Evolutionary conservation across 208 protist species (phyloP).

Genomic region (Wallacemonas sp.): DNA sequence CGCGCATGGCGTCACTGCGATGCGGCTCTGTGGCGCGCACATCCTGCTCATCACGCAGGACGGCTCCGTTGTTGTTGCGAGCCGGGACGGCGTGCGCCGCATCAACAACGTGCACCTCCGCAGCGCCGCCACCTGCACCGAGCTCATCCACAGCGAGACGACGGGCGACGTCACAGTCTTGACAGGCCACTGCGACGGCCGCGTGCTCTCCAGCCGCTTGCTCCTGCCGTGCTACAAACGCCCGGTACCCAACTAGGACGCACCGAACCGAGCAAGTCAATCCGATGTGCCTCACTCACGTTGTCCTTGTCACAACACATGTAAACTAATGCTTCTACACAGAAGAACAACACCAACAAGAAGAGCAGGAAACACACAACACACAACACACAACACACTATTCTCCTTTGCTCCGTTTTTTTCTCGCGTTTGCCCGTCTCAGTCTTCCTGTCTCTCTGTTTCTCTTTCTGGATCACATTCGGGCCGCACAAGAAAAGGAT

Average conservation of each 20-base stretch:
- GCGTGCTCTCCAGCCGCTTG: conserved; percentile 25
- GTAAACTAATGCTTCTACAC: no score
- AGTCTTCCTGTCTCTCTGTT: no score
- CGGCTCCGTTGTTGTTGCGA: conserved; percentile 12
- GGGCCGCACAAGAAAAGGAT: no score
- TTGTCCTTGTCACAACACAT: not conserved
- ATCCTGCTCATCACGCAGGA: not conserved
- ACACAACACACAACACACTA: no score
- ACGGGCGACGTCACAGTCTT: conserved; percentile 26
- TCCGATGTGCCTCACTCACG: not conserved
- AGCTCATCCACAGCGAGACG: not conserved
- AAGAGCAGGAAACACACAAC: no score
- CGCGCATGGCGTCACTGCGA: not conserved
- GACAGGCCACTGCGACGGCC: conserved; percentile 29
- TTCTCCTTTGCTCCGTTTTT: no score
- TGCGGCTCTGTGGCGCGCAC: not conserved
- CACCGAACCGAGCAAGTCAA: not conserved
- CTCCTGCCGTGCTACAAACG: conserved; percentile 7
- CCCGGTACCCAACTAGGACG: not conserved
- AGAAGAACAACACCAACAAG: no score
- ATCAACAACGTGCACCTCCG: conserved; percentile 15
- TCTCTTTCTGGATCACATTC: no score
- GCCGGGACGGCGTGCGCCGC: not conserved
- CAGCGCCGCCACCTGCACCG: not conserved
- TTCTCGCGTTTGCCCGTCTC: no score